Conservation (phyloP, 768 basidiomycete genomes). For the Xerocomus spinulosus region DNA sequence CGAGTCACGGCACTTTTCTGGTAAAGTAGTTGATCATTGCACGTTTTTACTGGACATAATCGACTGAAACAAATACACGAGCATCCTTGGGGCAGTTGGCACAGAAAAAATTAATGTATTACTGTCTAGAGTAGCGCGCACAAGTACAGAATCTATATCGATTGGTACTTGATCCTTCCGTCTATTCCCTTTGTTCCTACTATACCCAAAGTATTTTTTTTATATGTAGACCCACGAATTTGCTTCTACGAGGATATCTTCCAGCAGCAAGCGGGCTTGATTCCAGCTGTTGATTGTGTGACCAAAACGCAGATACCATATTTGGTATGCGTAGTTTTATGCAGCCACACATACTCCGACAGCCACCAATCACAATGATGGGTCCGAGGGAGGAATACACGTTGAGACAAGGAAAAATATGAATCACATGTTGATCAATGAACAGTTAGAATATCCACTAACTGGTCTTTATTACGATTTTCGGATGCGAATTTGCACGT, state of each 20-base stretch:
- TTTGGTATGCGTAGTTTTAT: slow-evolving; percentile 27
- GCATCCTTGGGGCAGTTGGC: not conserved
- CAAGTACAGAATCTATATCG: too few relatives aligned
- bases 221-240: too few relatives aligned
- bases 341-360: not conserved
- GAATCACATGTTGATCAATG: too few relatives aligned
- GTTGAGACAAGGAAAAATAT: too few relatives aligned
- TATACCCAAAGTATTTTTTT: not conserved
- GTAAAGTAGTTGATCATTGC: slow-evolving; percentile 33
- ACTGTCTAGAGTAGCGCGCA: too few relatives aligned
- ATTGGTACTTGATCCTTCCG: too few relatives aligned
- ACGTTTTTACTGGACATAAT: slow-evolving; percentile 21
- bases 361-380: not conserved
- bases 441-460: too few relatives aligned
- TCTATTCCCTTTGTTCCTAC: not conserved
- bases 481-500: too few relatives aligned
- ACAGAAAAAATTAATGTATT: not conserved
- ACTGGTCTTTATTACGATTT: too few relatives aligned
- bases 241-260: not conserved
- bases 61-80: slow-evolving; percentile 1
- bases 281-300: too few relatives aligned
- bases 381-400: too few relatives aligned
- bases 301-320: slow-evolving; percentile 17
- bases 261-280: too few relatives aligned
- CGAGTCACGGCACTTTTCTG: slow-evolving; percentile 30